phyloP scores from a whole-genome alignment of 768 basidiomycete genomes.

The Panellus pusillus region DNA sequence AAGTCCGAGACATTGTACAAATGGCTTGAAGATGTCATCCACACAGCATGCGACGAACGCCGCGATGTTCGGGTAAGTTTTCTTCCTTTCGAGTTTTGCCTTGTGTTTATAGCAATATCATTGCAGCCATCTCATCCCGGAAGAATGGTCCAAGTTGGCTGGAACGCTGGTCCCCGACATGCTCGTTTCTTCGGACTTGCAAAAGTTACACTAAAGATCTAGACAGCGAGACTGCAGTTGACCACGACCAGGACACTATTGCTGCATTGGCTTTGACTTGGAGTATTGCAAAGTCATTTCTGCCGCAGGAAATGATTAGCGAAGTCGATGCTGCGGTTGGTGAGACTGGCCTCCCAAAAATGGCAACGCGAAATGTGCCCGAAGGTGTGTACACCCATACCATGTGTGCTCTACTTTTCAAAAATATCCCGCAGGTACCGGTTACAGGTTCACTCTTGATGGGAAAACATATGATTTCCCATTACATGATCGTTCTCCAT shows the following conservation, averaged over 20 bases:
- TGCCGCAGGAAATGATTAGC: too few species aligned
- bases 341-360: neutral
- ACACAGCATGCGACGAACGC: too few species aligned
- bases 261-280: too few species aligned
- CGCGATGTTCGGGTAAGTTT: too few species aligned
- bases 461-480: neutral
- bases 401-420: too few species aligned
- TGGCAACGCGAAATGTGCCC: neutral
- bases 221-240: neutral
- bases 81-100: too few species aligned
- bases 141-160: slow-evolving; percentile 6
- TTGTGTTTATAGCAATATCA: too few species aligned
- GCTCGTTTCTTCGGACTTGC: slow-evolving; percentile 1
- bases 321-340: too few species aligned
- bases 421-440: neutral
- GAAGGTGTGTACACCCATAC: neutral
- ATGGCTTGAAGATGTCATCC: slow-evolving; percentile 72
- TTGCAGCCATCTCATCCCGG: neutral
- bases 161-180: slow-evolving; percentile 7
- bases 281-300: too few species aligned
- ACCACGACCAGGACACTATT: too few species aligned
- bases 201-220: slow-evolving; percentile 1
- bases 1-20: slow-evolving; percentile 97
- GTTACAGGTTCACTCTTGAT: neutral
- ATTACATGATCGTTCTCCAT: neutral